Percentiles rank a stretch among this genome's conserved stretches.
Conservation (phyloP, 805 yeast species). For the Kurtzmaniella fragi region DNA sequence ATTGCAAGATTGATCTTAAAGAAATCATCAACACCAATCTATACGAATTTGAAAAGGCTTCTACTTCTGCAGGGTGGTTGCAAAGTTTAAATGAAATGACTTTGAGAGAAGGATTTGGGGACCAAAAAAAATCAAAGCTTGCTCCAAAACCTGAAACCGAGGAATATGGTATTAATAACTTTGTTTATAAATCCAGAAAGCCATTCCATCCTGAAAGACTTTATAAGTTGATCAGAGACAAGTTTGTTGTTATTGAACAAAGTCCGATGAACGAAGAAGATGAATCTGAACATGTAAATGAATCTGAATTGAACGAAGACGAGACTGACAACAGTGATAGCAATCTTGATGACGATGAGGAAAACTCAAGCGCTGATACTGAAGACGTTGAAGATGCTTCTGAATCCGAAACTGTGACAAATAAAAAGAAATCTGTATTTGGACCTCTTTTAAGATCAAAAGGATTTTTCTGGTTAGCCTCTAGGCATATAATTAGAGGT, state of each 20-base stretch:
- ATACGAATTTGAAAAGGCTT: conserved; percentile 38
- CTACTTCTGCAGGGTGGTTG: conserved; percentile 43
- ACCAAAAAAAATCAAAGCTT: conserved; percentile 7
- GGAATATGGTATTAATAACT: conserved; percentile 42
- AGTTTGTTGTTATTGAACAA: conserved; percentile 25
- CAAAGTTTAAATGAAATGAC: conserved; percentile 36
- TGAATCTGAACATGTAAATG: conserved; percentile 9
- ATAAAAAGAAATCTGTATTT: conserved; percentile 32
- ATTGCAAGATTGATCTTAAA: conserved; percentile 29
- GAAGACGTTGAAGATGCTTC: conserved; percentile 11
- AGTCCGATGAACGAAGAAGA: conserved; percentile 14
- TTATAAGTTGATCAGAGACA: conserved; percentile 28
- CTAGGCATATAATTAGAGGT: conserved; percentile 35
- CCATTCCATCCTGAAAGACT: conserved; percentile 45
- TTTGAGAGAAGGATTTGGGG: conserved; percentile 25
- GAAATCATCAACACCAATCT: conserved; percentile 31
- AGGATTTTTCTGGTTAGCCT: conserved; percentile 43
- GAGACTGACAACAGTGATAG: conserved; percentile 8
- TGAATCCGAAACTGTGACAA: conserved; percentile 22
- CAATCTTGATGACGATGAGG: conserved; percentile 9
- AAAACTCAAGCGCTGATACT: conserved; percentile 7
- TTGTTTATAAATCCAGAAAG: conserved; percentile 34
- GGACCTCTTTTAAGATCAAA: conserved; percentile 36
- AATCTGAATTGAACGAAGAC: conserved; percentile 12
- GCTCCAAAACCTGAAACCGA: conserved; percentile 44